These are phyloP conservation scores for Massarina eburnea DNA, from an alignment of 2,329 filamentous ascomycete genomes.

Conservation along the genomic window DNA sequence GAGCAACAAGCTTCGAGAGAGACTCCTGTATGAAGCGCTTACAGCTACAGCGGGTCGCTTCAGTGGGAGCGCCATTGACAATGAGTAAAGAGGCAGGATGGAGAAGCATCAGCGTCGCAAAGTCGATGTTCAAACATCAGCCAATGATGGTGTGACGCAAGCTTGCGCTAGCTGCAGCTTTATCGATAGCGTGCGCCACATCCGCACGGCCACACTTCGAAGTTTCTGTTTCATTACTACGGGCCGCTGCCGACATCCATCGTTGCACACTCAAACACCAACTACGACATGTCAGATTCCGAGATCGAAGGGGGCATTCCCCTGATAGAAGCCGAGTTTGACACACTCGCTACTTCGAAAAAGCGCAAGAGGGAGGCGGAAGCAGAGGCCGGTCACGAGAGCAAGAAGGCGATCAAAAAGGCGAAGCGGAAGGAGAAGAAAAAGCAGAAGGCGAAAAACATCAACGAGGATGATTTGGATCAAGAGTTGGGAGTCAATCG, in stretches of 20 bases:
- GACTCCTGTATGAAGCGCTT: slow-evolving; percentile 4
- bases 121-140: background rate
- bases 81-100: background rate
- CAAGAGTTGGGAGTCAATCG: slow-evolving; percentile 66
- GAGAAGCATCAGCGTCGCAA: background rate
- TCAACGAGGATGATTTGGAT: slow-evolving; percentile 61
- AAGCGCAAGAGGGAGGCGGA: slow-evolving; percentile 48
- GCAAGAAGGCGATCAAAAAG: slow-evolving; percentile 40
- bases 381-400: slow-evolving; percentile 31
- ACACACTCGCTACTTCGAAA: slow-evolving; percentile 31
- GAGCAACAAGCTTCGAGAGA: slow-evolving; percentile 10
- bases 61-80: slow-evolving; percentile 16
- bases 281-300: slow-evolving; percentile 48
- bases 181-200: slow-evolving; percentile 35
- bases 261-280: slow-evolving; percentile 20
- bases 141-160: slow-evolving; percentile 1
- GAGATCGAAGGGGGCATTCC: slow-evolving; percentile 48
- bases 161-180: slow-evolving; percentile 10
- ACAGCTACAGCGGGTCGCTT: slow-evolving; percentile 7
- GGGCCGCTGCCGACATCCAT: slow-evolving; percentile 12
- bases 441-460: slow-evolving; percentile 58
- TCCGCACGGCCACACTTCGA: slow-evolving; percentile 6
- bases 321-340: slow-evolving; percentile 47
- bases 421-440: slow-evolving; percentile 57
- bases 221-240: slow-evolving; percentile 3